Evolutionary conservation across 768 basidiomycete species (phyloP).

Genomic region (Termitomyces sp.): DNA sequence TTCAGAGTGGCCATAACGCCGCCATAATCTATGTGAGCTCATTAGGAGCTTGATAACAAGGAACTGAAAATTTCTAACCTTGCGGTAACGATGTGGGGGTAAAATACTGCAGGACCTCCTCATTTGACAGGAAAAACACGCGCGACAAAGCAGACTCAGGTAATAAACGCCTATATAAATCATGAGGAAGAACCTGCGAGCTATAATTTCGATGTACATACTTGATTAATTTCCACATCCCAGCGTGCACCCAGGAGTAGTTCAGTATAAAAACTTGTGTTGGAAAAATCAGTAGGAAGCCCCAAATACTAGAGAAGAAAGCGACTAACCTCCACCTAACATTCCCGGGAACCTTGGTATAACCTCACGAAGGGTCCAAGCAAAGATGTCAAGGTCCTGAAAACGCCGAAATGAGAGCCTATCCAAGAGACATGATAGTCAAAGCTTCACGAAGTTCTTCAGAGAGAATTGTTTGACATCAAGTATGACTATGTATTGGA

Average conservation of each 20-base stretch:
- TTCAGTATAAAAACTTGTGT: slow-evolving; percentile 62
- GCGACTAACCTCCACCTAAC: slow-evolving; percentile 59
- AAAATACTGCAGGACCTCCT: slow-evolving; percentile 54
- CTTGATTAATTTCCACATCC: slow-evolving; percentile 65
- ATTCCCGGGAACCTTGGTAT: slow-evolving; percentile 72
- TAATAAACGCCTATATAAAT: slow-evolving; percentile 46
- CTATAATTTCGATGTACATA: slow-evolving; percentile 28
- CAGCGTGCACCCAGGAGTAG: slow-evolving; percentile 69
- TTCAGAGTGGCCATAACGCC: slow-evolving; percentile 51
- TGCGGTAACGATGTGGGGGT: slow-evolving; percentile 47
- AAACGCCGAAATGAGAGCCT: slow-evolving; percentile 10
- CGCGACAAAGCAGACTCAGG: slow-evolving; percentile 55
- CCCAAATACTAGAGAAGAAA: neutral
- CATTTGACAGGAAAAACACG: slow-evolving; percentile 59
- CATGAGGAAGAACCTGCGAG: slow-evolving; percentile 4
- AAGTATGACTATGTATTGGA: slow-evolving; percentile 67
- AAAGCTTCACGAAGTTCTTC: slow-evolving; percentile 43
- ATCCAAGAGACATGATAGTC: neutral
- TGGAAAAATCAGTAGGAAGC: slow-evolving; percentile 5
- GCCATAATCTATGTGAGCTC: slow-evolving; percentile 52
- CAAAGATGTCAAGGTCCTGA: slow-evolving; percentile 56
- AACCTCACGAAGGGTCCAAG: slow-evolving; percentile 62
- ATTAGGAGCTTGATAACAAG: slow-evolving; percentile 3
- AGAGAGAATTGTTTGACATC: slow-evolving; percentile 56
- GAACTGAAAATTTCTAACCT: slow-evolving; percentile 32